phyloP scores from a whole-genome alignment of 257 asterid species.

The Schizonepeta tenuifolia region DNA sequence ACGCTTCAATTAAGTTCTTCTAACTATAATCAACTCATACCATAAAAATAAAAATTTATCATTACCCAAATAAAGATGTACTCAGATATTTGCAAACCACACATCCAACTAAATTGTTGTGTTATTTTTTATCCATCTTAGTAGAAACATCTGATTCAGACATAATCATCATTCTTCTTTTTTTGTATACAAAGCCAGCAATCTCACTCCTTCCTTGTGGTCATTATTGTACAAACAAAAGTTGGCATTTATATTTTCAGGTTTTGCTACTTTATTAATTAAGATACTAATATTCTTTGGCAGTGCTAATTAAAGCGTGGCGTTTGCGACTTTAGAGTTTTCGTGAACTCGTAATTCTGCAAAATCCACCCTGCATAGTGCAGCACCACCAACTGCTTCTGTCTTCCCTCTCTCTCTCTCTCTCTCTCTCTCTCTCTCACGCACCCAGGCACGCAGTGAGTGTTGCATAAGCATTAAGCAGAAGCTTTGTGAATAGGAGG shows the following conservation, averaged over 20 bases:
- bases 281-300: background rate
- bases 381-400: background rate
- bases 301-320: background rate
- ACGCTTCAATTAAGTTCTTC: background rate
- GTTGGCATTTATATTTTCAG: background rate
- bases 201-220: background rate
- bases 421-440: background rate
- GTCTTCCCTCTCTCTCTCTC: too few species aligned
- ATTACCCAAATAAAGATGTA: too few species aligned
- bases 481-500: conserved; percentile 22
- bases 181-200: too few species aligned
- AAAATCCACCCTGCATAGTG: background rate
- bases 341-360: conserved; percentile 33
- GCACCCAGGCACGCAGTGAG: background rate
- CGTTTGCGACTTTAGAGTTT: conserved; percentile 1
- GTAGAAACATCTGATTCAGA: background rate
- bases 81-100: background rate
- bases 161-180: background rate
- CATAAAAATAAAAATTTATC: too few species aligned
- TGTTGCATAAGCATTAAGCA: conserved; percentile 14
- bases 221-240: background rate
- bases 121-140: background rate
- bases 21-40: too few species aligned
- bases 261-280: background rate
- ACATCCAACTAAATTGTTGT: background rate